Base-by-base conservation (phyloP, 352 stramenopile species). In the Lagenidium giganteum region DNA sequence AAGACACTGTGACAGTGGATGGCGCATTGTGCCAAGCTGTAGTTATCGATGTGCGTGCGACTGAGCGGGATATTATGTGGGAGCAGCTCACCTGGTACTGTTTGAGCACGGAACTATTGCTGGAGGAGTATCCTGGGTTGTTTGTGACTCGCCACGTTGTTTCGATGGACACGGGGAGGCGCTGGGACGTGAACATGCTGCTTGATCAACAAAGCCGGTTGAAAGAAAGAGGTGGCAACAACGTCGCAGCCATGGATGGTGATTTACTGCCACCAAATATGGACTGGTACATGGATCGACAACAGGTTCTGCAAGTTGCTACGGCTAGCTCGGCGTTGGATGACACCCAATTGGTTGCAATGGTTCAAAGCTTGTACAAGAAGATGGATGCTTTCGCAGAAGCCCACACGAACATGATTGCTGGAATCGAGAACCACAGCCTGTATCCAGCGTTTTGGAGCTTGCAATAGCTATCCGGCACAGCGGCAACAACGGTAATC, bases 361-460 rank as follows among this genome's bases (percentile, higher is more conserved):
- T n/a, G n/a, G n/a, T n/a, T n/a, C n/a, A n/a, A n/a, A n/a, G n/a
- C n/a, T n/a, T n/a, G n/a, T n/a, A n/a, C n/a, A n/a, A n/a, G n/a
- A n/a, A n/a, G n/a, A n/a, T n/a, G n/a, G n/a, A n/a, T n/a, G n/a
- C n/a, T n/a, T n/a, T n/a, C n/a, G n/a, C n/a, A n/a, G n/a, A n/a
- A n/a, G n/a, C n/a, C n/a, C n/a, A n/a, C n/a, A n/a, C n/a, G n/a
- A 51, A 25, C 2, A 12, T 43, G 1, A 8, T 30, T 5, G 43
- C 44, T 21, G 34, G 11, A 3, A 17, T 12, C 14, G 33, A 21
- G 8, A 45, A 52, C 31, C 46, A 21, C 14, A 6, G 30, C 4
- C 16, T 39, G 23, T 55, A 49, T 23, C 47, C 47, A 22, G 47
- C 37, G 8, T 8, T 55, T 22, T 55, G 47, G 47, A 49, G 30